phyloP scores from a whole-genome alignment of 2,329 filamentous ascomycete species.

The Teratosphaeria epicoccoides region DNA sequence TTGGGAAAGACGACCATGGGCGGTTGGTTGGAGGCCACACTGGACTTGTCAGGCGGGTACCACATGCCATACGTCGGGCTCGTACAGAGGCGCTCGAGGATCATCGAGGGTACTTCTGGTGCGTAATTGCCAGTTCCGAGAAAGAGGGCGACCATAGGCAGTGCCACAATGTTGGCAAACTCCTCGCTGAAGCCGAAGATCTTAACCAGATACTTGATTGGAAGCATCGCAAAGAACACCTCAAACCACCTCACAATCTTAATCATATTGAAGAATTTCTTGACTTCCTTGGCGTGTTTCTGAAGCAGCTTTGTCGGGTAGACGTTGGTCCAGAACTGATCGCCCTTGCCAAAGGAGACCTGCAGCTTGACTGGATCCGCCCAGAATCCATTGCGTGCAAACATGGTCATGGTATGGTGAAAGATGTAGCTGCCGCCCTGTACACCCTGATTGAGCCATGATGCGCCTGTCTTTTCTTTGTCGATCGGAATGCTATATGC shows the following conservation, averaged over 20 bases:
- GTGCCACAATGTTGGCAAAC: slow-evolving; percentile 60
- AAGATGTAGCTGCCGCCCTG: slow-evolving; percentile 57
- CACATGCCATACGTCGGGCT: slow-evolving; percentile 50
- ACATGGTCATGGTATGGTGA: slow-evolving; percentile 58
- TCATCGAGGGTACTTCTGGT: slow-evolving; percentile 57
- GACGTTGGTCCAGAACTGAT: slow-evolving; percentile 56
- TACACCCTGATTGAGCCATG: slow-evolving; percentile 53
- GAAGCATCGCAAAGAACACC: slow-evolving; percentile 48
- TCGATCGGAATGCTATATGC: slow-evolving; percentile 49
- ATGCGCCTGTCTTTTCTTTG: slow-evolving; percentile 45
- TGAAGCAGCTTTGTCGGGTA: slow-evolving; percentile 50
- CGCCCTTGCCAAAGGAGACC: slow-evolving; percentile 53
- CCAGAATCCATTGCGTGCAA: slow-evolving; percentile 45
- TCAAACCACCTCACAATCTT: slow-evolving; percentile 51
- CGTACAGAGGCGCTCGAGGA: slow-evolving; percentile 45
- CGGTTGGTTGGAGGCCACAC: slow-evolving; percentile 41
- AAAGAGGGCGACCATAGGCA: slow-evolving; percentile 63
- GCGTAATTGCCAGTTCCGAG: slow-evolving; percentile 67
- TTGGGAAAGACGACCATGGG: slow-evolving; percentile 54
- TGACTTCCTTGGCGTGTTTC: slow-evolving; percentile 46
- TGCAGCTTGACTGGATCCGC: slow-evolving; percentile 50
- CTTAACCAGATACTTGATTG: slow-evolving; percentile 53
- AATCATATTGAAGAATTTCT: slow-evolving; percentile 43
- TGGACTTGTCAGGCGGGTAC: slow-evolving; percentile 41
- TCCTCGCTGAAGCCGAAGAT: slow-evolving; percentile 59